A percentile compares a stretch with the other conserved stretches of the same genome.
Conservation (phyloP, 345 rosid genomes). For the Arabidopsis arenosa region DNA sequence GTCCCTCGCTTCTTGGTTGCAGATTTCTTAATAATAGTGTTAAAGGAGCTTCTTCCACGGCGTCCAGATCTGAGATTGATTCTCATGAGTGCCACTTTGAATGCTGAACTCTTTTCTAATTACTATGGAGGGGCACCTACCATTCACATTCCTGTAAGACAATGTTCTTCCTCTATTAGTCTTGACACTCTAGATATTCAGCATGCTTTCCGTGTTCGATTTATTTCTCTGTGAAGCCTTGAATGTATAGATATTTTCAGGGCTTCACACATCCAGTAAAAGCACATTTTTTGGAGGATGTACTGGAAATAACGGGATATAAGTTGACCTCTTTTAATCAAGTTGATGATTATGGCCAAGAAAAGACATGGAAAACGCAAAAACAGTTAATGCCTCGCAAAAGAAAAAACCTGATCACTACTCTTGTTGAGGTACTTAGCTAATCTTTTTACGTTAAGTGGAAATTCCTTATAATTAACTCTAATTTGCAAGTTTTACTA, state of each 20-base stretch:
- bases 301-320: conserved; percentile 86
- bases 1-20: conserved; percentile 36
- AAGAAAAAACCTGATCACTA: conserved; percentile 89
- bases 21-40: conserved; percentile 95
- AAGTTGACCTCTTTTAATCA: conserved; percentile 89
- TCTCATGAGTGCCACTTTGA: conserved; percentile 98
- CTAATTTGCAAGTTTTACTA: conserved; percentile 10
- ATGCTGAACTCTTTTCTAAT: conserved; percentile 93
- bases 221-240: conserved; percentile 10
- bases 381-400: conserved; percentile 85
- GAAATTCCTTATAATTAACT: conserved; percentile 23
- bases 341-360: conserved; percentile 99
- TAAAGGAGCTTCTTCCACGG: conserved; percentile 96
- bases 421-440: conserved; percentile 87
- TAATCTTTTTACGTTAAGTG: conserved; percentile 5
- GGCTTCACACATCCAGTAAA: conserved; percentile 93
- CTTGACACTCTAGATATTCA: conserved; percentile 26
- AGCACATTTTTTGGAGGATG: conserved; percentile 86
- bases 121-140: conserved; percentile 90
- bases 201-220: not conserved
- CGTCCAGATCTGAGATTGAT: conserved; percentile 92
- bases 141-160: conserved; percentile 89
- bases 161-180: conserved; percentile 20
- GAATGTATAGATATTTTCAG: conserved; percentile 46
- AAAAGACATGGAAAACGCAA: conserved; percentile 94